Base-by-base conservation (phyloP, 1,139 yeast genomes). In the Hansenula sp. region DNA sequence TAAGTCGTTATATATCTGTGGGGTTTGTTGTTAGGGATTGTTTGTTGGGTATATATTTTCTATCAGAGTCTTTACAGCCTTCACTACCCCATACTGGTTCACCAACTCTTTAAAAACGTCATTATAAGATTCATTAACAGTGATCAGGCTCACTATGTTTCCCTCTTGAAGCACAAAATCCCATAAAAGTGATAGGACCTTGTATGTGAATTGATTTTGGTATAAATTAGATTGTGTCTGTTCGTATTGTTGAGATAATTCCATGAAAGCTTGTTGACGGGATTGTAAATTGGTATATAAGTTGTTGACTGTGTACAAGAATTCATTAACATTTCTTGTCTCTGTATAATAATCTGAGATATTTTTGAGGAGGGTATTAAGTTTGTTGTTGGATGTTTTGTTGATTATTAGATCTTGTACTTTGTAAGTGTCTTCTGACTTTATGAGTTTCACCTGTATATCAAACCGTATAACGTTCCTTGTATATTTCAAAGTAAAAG, bases 281-380 rank as follows among this genome's bases (percentile, higher is more conserved):
- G 17, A 10, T 5, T 21, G 11, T 6, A 36, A 8, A 7, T 24
- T 25, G 9, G 17, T 18, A 17, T 31, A 35, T 6, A 39, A 16
- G 12, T 19, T 18, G 24, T 39, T 32, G 2, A 35, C 9, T 2
- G 24, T 22, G 13, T n/a, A 20, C 7, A 39, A 13, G 12, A 39
- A 35, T 6, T 27, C 36, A 32, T 39, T 34, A 7, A 39, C 14
- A 16, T 39, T 39, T 11, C 35, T 27, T 3, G 29, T 9, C 2
- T 14, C 8, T 3, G 20, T 8, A 10, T 21, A 30, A 14, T 31
- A 22, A 3, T 9, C 3, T 14, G 19, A 21, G 3, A 39, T 19
- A 3, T 27, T 9, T 9, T 13, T 5, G 2, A 34, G 4, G 2
- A 35, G 1, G 3, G 42, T n/a, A 13, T 39, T 39, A 3, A 34